Base-by-base conservation (phyloP, 306 rosid genomes). In the Hippophae rhamnoides region DNA sequence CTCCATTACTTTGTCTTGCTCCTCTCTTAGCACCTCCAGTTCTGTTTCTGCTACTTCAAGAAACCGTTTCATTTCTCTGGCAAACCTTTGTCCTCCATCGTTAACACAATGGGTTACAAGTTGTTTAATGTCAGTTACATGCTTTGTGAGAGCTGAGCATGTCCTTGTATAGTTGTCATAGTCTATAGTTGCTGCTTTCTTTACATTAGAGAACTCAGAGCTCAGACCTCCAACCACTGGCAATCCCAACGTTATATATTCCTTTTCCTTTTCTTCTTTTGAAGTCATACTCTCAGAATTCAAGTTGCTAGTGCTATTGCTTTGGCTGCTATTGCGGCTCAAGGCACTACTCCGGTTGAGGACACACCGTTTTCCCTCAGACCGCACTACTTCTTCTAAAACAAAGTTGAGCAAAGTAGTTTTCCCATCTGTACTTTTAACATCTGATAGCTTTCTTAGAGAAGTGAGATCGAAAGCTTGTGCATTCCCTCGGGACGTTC, bases 211-310 rank as follows among this genome's bases (percentile, higher is more conserved):
- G 69, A 88, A 88, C 68, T 86, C 94, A 0, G 86, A 45, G 71
- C 97, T 93, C n/a, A 93, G 65, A 43, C 99, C 99, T 75, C 99
- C 99, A 5, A 93, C 90, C 38, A 84, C 70, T 6, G 97, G 90
- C 58, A 93, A 72, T 63, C 99, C 99, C 25, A 93, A 57, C 64
- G 44, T 84, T 70, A 72, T 63, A 44, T 82, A 88, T 61, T 88
- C 99, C 71, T 43, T 84, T 58, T 84, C 82, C 69, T 61, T 77
- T n/a, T 84, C 85, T 56, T 86, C 97, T 40, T 67, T 66, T 41
- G 82, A 61, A 41, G 61, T 38, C 6, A 66, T 58, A 23, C 58
- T 67, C 14, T 52, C 65, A 13, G 66, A 58, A 31, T 61, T 71
- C 49, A 38, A 62, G 64, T 52, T 74, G 44, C 25, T 47, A 46